phyloP scores from a whole-genome alignment of 768 basidiomycete species.

The Tricholoma flavovirens region DNA sequence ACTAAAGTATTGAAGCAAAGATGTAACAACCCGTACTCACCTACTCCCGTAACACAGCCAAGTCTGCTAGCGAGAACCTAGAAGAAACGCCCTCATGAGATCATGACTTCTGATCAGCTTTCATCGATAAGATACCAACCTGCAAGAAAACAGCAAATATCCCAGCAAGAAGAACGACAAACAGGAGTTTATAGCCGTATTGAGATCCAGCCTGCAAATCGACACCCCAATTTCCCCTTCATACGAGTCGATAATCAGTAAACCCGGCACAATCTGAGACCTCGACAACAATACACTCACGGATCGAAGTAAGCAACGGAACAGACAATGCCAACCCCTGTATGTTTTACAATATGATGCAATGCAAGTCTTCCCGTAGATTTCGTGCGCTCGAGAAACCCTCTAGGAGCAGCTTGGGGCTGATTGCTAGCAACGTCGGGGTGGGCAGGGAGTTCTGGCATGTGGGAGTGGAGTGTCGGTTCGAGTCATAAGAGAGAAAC shows the following conservation, averaged over 20 bases:
- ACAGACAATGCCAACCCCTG: constrained; percentile 82
- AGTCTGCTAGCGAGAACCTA: constrained; percentile 75
- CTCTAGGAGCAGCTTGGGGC: not conserved
- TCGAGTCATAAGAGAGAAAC: constrained; percentile 23
- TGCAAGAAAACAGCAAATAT: constrained; percentile 81
- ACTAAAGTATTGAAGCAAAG: not conserved
- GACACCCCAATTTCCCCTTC: constrained; percentile 84
- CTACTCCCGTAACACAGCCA: constrained; percentile 77
- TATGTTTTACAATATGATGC: constrained; percentile 57
- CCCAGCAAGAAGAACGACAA: constrained; percentile 79
- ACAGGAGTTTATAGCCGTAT: constrained; percentile 83
- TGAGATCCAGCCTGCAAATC: constrained; percentile 83
- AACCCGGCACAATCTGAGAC: not conserved
- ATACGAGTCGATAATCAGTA: not conserved
- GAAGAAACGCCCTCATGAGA: not conserved
- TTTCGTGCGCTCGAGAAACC: constrained; percentile 23
- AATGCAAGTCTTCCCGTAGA: constrained; percentile 26
- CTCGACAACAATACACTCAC: constrained; percentile 35
- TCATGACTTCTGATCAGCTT: not conserved
- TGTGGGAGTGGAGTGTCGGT: constrained; percentile 16
- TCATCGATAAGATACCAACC: constrained; percentile 29
- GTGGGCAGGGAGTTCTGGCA: constrained; percentile 19
- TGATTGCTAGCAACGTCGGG: constrained; percentile 1
- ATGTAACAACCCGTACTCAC: constrained; percentile 31
- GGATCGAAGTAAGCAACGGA: constrained; percentile 88